Conservation (phyloP, 2,329 filamentous ascomycete genomes). For the Laburnicola sp. region DNA sequence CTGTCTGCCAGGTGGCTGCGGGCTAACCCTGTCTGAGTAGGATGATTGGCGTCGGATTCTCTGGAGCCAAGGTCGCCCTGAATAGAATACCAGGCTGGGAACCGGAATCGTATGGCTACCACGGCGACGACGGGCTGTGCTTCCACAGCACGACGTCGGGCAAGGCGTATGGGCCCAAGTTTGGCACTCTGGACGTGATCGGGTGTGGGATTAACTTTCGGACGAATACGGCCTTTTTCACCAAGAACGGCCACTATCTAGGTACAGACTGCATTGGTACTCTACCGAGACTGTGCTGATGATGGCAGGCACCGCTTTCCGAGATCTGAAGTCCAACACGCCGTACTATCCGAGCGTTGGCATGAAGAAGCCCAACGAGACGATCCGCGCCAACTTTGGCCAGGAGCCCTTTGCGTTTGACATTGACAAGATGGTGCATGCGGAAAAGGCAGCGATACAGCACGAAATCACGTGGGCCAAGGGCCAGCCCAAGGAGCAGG, state of each 20-base stretch:
- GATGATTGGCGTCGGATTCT: slow-evolving; percentile 63
- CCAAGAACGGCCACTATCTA: slow-evolving; percentile 63
- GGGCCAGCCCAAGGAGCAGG: slow-evolving; percentile 21
- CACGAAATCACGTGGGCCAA: slow-evolving; percentile 34
- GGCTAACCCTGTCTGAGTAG: slow-evolving; percentile 37
- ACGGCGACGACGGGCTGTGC: slow-evolving; percentile 67
- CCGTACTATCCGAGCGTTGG: slow-evolving; percentile 67
- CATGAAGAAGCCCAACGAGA: slow-evolving; percentile 66
- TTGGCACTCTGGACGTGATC: slow-evolving; percentile 61
- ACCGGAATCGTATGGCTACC: slow-evolving; percentile 66
- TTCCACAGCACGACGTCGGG: slow-evolving; percentile 62
- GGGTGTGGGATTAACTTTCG: slow-evolving; percentile 68
- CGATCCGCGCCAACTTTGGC: slow-evolving; percentile 64
- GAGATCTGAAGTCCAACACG: slow-evolving; percentile 63
- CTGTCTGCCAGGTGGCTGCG: slow-evolving; percentile 30
- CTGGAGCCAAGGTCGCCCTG: slow-evolving; percentile 60
- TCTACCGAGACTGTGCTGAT: slow-evolving; percentile 17
- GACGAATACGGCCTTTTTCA: slow-evolving; percentile 65
- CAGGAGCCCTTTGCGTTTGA: slow-evolving; percentile 82
- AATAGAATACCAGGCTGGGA: slow-evolving; percentile 68
- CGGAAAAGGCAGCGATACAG: slow-evolving; percentile 41
- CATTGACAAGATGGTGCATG: slow-evolving; percentile 76
- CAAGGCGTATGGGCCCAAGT: slow-evolving; percentile 63
- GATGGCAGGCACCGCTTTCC: slow-evolving; percentile 67
- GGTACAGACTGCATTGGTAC: slow-evolving; percentile 45